Conservation (phyloP, 345 rosid genomes). For the Triadica sebifera region DNA sequence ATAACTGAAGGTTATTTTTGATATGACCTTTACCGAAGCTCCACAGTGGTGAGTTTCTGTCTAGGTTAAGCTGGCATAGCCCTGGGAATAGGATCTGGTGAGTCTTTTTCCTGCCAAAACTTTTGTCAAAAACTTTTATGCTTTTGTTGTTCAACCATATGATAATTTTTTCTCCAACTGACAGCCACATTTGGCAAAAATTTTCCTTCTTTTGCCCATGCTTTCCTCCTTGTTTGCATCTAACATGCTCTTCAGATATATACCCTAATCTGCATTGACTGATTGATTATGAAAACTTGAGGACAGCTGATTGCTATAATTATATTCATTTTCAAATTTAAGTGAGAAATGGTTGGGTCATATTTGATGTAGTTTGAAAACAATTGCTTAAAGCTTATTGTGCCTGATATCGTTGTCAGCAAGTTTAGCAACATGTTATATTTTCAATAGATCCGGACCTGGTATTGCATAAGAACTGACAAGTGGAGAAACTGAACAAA, state of each 20-base stretch:
- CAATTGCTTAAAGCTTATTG: background rate
- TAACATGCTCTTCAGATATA: background rate
- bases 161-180: background rate
- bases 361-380: background rate
- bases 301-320: background rate
- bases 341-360: background rate
- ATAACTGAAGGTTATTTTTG: background rate
- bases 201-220: background rate
- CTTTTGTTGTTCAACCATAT: background rate
- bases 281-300: conserved; percentile 1
- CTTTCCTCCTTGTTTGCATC: background rate
- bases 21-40: background rate
- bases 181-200: background rate
- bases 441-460: background rate
- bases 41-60: background rate
- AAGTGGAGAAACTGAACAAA: background rate
- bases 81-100: background rate
- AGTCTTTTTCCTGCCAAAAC: background rate
- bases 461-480: too few relatives aligned
- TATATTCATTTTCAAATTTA: too few relatives aligned
- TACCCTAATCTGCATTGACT: background rate
- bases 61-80: background rate
- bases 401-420: background rate
- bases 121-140: background rate
- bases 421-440: background rate